Base-by-base conservation (phyloP, 2,329 filamentous ascomycete genomes). In the Penicillium sp. region DNA sequence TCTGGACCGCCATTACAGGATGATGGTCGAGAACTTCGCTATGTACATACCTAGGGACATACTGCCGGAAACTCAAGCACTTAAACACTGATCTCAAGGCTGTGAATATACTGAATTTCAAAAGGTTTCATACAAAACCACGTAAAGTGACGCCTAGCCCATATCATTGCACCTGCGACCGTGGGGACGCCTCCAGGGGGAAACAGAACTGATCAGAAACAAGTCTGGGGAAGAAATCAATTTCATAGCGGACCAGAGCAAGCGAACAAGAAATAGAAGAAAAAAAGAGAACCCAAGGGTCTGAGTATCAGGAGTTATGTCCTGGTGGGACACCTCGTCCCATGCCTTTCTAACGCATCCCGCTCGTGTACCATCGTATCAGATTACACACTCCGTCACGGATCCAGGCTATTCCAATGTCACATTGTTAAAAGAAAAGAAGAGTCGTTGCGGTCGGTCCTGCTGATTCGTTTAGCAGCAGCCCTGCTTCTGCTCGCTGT, bases 401-500 rank as follows among this genome's bases (percentile, higher is more conserved):
- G 59, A 64, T 62, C 61, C 63, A 64, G 60, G 60, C 62, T 62
- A 64, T 67, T 67, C 62, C 62, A 68, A 63, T 66, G 66, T 69
- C 65, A 63, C 60, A 65, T 70, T 61, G 63, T 62, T 68, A 65
- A 66, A 66, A 28, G 9, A 64, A 28, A 28, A 64, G 59, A 63
- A 67, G 66, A 64, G 59, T 68, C 65, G 63, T 67, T 60, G 62
- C 65, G 56, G 56, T 61, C 59, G 61, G 60, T 60, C 53, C 53
- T 37, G 47, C 49, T 50, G 50, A 50, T 44, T 50, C 51, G 49
- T 59, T 57, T 72, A 73, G 62, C 71, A 73, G 65, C 71, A 73
- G 59, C 70, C 70, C 57, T 65, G 62, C 80, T 95, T 92, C 65
- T 82, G 79, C 63, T 88, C 81, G 65, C 89, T 81, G 63, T 93